Percentiles rank a stretch among this genome's conserved stretches.
phyloP scores from a whole-genome alignment of 495 filamentous ascomycete species.

The Talaromyces ruber region DNA sequence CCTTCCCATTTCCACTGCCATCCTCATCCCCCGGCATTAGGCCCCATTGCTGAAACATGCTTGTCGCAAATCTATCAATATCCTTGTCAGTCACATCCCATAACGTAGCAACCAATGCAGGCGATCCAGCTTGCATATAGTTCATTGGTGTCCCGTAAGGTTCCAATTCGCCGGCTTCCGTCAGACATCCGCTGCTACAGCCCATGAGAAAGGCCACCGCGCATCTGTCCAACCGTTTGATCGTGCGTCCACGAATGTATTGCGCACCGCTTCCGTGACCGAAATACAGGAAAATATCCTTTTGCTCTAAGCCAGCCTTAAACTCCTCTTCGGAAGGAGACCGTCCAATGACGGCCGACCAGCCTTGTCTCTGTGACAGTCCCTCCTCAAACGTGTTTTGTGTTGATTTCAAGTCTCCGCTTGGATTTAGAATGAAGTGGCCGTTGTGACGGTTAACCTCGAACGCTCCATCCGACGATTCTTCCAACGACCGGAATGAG shows the following conservation, averaged over 20 bases:
- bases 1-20: conserved; percentile 12
- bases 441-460: conserved; percentile 53
- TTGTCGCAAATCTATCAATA: conserved; percentile 80
- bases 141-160: conserved; percentile 81
- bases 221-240: conserved; percentile 66
- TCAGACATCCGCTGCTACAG: conserved; percentile 70
- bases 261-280: conserved; percentile 94
- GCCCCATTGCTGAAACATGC: conserved; percentile 78
- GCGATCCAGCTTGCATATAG: conserved; percentile 78
- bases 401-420: conserved; percentile 71
- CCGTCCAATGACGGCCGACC: conserved; percentile 57
- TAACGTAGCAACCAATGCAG: conserved; percentile 78
- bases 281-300: conserved; percentile 79
- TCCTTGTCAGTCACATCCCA: conserved; percentile 99
- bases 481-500: conserved; percentile 30
- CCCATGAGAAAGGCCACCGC: conserved; percentile 88
- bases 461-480: conserved; percentile 27
- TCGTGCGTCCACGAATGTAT: conserved; percentile 73
- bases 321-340: conserved; percentile 74
- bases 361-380: conserved; percentile 47
- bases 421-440: conserved; percentile 82
- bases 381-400: conserved; percentile 60
- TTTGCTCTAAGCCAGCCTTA: conserved; percentile 46
- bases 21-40: conserved; percentile 35
- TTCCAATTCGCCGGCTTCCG: conserved; percentile 80